Base-by-base conservation (phyloP, 176 grass and related monocot species). In the Tillandsia leiboldiana region DNA sequence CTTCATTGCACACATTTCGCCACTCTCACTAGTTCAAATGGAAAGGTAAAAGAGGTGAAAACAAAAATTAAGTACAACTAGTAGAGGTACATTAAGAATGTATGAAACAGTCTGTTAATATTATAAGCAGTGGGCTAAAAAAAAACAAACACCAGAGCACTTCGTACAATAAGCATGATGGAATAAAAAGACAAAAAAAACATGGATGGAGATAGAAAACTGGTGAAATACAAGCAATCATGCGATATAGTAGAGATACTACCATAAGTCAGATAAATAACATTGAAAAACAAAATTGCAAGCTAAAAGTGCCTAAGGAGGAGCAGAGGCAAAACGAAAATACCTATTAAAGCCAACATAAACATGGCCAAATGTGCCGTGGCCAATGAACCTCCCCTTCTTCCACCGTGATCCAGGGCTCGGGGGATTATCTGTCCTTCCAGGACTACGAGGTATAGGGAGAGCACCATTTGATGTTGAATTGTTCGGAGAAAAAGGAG, bases 271-370 rank as follows among this genome's bases (percentile, higher is more conserved):
- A 59, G 22, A 18, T 61, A 61, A 18, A 61, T n/a, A 6, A 61
- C 14, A 18, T 23, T 9, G 22, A 61, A 61, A 9, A 61, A 61
- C 15, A 9, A 61, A 61, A 23, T 15, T 57, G 48, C 56, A 15
- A 67, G 11, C 10, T 78, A 79, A 9, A 72, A 8, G 64, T 12
- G 49, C 17, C 26, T 2, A 18, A 47, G n/a, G 11, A 69, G 63
- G 12, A 78, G 33, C 49, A 70, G 74, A 59, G 50, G 5, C 56
- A 61, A 61, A 71, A 81, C 71, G 74, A 14, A 82, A 48, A 81
- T 97, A 99, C 94, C 87, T 99, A 70, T 99, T 99, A 82, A 99
- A 99, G 70, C 94, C 94, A 88, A 74, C 90, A 82, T 93, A 93
- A 67, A 99, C 94, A 99, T 99, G 89, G 26, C 94, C 94, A 50